Percentiles rank a stretch among this genome's conserved stretches.
phyloP scores from a whole-genome alignment of 2,329 filamentous ascomycete species.

The Penicillium nordicum region DNA sequence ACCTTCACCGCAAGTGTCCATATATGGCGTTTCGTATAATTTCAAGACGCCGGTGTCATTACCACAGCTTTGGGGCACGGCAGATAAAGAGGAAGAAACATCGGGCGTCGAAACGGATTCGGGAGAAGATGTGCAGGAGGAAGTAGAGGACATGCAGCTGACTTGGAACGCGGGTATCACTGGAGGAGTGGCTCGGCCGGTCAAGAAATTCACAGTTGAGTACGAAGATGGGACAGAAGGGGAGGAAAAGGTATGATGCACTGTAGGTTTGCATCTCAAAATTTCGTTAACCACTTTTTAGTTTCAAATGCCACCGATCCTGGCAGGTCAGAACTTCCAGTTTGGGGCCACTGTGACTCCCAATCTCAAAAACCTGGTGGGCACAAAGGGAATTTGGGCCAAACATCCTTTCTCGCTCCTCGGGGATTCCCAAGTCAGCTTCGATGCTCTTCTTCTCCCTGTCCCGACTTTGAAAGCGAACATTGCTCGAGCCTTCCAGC shows the following conservation, averaged over 20 bases:
- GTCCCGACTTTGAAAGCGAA: constrained; percentile 27
- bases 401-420: constrained; percentile 33
- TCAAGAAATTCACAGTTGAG: constrained; percentile 22
- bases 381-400: constrained; percentile 27
- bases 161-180: constrained; percentile 32
- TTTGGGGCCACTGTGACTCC: constrained; percentile 34
- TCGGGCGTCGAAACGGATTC: constrained; percentile 16
- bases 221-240: constrained; percentile 27
- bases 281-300: constrained; percentile 18
- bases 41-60: constrained; percentile 37
- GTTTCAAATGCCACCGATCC: constrained; percentile 29
- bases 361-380: constrained; percentile 26
- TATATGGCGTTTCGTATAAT: constrained; percentile 32
- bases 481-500: constrained; percentile 30
- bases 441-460: constrained; percentile 34
- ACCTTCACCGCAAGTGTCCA: constrained; percentile 25
- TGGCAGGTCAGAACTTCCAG: constrained; percentile 29
- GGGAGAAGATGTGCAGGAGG: constrained; percentile 10
- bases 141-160: constrained; percentile 23
- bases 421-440: constrained; percentile 28
- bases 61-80: constrained; percentile 18
- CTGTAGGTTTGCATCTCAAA: background rate
- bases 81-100: constrained; percentile 18
- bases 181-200: constrained; percentile 28
- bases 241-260: constrained; percentile 25